Evolutionary conservation across 352 stramenopile species (phyloP).

Genomic region (Phytophthora macrochlamydospora): DNA sequence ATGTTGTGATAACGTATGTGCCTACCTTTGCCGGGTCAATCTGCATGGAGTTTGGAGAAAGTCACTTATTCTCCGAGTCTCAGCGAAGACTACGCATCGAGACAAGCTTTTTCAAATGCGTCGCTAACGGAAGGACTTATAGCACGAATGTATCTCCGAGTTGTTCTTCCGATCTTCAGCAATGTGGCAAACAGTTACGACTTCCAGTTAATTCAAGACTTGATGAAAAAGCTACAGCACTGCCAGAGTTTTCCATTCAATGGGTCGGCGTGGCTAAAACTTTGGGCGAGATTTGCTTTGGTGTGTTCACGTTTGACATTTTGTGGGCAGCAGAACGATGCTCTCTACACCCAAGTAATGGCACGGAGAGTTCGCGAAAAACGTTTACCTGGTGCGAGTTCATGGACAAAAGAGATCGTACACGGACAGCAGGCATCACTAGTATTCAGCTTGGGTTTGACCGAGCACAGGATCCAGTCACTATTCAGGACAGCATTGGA

Average conservation of each 20-base stretch:
- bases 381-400: constrained; percentile 30
- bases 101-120: constrained; percentile 31
- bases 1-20: constrained; percentile 23
- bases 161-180: neutral
- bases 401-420: constrained; percentile 21
- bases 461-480: neutral
- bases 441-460: constrained; percentile 27
- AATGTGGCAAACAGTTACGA: constrained; percentile 6
- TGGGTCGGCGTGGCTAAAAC: constrained; percentile 27
- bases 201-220: constrained; percentile 17
- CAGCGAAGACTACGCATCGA: constrained; percentile 18
- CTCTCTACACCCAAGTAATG: constrained; percentile 3
- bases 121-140: constrained; percentile 7
- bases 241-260: constrained; percentile 25
- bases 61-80: constrained; percentile 17
- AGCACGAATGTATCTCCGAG: neutral
- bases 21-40: constrained; percentile 22
- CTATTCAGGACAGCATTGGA: neutral
- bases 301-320: constrained; percentile 25
- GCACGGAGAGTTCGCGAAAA: neutral
- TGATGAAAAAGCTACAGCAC: neutral
- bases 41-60: constrained; percentile 22
- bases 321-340: constrained; percentile 10
- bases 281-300: constrained; percentile 37
- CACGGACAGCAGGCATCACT: constrained; percentile 16